Conservation (phyloP, 2,329 filamentous ascomycete species). For the Xylaria sp. region DNA sequence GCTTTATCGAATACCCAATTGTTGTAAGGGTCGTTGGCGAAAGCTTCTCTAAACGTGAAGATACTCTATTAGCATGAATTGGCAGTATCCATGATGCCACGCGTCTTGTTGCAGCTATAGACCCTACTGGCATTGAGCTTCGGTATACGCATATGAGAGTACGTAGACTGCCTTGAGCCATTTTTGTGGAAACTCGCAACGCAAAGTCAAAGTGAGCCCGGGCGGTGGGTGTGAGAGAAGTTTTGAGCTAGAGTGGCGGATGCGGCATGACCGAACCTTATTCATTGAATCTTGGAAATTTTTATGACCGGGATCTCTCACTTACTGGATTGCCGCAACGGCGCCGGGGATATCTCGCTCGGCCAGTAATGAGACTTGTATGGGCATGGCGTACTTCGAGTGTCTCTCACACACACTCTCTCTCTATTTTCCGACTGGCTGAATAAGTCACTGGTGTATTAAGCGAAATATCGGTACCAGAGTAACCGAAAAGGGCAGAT, state of each 20-base stretch:
- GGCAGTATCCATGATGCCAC: constrained; percentile 16
- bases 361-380: constrained; percentile 45
- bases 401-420: background rate
- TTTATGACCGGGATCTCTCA: constrained; percentile 25
- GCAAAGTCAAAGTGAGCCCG: too few relatives aligned
- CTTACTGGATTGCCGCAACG: constrained; percentile 48
- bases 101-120: background rate
- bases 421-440: background rate
- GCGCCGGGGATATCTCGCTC: constrained; percentile 49
- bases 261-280: constrained; percentile 7
- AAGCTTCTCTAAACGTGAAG: constrained; percentile 44
- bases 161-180: background rate
- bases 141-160: too few relatives aligned
- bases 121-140: background rate
- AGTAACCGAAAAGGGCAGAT: constrained; percentile 28
- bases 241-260: background rate
- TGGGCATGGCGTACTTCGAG: constrained; percentile 38
- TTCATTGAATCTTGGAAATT: background rate
- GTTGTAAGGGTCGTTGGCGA: constrained; percentile 49
- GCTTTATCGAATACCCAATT: constrained; percentile 50
- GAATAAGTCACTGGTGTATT: background rate
- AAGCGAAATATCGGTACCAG: constrained; percentile 11
- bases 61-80: constrained; percentile 37
- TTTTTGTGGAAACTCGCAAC: background rate
- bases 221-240: background rate